Evolutionary conservation across 2,329 filamentous ascomycete species (phyloP).

Genomic region (Phaeosphaeria sp.): DNA sequence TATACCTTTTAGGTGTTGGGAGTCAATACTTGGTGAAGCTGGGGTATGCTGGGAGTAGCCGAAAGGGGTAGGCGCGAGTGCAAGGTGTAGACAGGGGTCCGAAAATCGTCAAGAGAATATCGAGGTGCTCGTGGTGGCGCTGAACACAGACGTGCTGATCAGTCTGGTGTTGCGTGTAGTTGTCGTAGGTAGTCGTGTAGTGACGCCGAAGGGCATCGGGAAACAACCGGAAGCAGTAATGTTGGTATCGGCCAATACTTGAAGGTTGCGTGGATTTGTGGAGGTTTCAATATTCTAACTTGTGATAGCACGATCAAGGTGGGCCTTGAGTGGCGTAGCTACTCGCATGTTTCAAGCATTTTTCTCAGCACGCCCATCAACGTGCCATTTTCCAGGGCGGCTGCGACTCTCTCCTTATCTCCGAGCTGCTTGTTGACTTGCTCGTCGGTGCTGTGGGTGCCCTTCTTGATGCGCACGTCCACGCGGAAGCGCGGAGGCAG

Average conservation of each 20-base stretch:
- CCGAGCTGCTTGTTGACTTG: constrained; percentile 96
- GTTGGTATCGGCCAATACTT: no score
- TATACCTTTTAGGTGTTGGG: not conserved
- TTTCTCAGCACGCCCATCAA: constrained; percentile 87
- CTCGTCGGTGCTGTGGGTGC: constrained; percentile 92
- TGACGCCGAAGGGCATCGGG: no score
- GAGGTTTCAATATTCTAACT: not conserved
- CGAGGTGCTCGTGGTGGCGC: not conserved
- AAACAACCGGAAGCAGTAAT: no score
- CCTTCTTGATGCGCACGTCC: constrained; percentile 93
- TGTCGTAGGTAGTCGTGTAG: not conserved
- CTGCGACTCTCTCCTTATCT: constrained; percentile 95
- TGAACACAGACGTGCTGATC: not conserved
- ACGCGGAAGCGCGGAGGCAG: constrained; percentile 90
- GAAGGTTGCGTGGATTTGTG: not conserved
- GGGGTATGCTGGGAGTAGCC: constrained; percentile 5
- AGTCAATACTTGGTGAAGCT: constrained; percentile 7
- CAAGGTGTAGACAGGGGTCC: not conserved
- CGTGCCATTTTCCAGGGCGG: constrained; percentile 91
- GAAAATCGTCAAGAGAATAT: not conserved
- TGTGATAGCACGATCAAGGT: no score
- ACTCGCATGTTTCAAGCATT: constrained; percentile 88
- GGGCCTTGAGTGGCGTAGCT: constrained; percentile 3
- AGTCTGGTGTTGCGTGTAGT: not conserved
- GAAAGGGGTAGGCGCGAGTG: not conserved